Conservation (phyloP, 2,329 filamentous ascomycete genomes). For the Cladosporium sp. region DNA sequence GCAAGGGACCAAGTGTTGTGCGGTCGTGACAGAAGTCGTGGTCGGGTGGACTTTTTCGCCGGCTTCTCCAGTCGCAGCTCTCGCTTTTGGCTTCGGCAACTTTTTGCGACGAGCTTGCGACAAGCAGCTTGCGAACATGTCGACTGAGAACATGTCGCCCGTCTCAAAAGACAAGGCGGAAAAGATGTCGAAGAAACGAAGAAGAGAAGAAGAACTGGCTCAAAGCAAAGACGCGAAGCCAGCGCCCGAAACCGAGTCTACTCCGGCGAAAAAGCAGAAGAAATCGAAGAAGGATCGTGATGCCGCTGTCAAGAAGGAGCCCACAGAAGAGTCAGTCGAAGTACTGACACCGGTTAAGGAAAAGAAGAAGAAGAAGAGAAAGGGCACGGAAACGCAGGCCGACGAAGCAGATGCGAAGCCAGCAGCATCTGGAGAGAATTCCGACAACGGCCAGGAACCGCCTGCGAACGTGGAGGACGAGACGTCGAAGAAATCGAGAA, state of each 20-base stretch:
- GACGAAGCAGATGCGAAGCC: conserved; percentile 5
- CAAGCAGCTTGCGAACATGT: conserved; percentile 7
- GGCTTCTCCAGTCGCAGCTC: conserved; percentile 2
- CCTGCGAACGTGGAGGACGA: neutral
- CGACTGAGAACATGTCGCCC: conserved; percentile 5
- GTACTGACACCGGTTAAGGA: neutral
- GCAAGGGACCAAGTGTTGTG: neutral
- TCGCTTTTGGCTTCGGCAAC: conserved; percentile 7
- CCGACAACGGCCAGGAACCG: neutral
- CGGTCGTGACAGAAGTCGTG: conserved; percentile 10
- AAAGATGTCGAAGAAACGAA: conserved; percentile 24
- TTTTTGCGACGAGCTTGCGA: conserved; percentile 12
- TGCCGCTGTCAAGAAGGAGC: conserved; percentile 15
- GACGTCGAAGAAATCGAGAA: conserved; percentile 9
- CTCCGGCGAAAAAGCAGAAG: conserved; percentile 32
- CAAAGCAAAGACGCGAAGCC: neutral
- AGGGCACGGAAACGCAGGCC: conserved; percentile 1
- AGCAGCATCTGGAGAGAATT: neutral
- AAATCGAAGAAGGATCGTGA: conserved; percentile 26
- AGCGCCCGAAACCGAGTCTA: conserved; percentile 2
- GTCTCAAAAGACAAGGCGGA: conserved; percentile 5
- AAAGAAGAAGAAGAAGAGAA: conserved; percentile 10
- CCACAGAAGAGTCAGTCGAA: neutral
- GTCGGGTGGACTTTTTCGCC: conserved; percentile 11
- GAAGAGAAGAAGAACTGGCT: conserved; percentile 8